Evolutionary conservation across 2,329 filamentous ascomycete species (phyloP), one percentile per base, ranked within the genome.

Genomic region (Neurospora sp.): DNA sequence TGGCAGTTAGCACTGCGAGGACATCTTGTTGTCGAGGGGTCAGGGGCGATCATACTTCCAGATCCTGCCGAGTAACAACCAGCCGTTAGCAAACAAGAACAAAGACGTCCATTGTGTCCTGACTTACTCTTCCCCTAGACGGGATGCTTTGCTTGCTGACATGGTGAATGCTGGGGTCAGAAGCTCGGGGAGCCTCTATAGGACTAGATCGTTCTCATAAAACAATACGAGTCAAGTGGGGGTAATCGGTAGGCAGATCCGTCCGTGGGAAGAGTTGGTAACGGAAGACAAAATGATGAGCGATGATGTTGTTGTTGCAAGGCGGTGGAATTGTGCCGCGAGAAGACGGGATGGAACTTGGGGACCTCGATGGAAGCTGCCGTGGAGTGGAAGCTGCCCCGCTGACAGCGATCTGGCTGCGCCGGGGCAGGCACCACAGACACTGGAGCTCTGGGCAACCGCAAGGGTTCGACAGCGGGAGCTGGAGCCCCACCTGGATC

Each of bases 21-120:
- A 38, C 17, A 28, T 46, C 23, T 33, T 38, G 19, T 38, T 40
- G 33, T 38, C 66, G 19, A 19, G 13, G 15, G n/a, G 40, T 58
- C 71, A 58, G 38, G 23, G 13, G 8, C n/a, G 68, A 43, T 43
- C 70, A 68, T 85, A 96, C 93, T 97, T 97, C 93, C 93, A 97
- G 76, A 96, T 92, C 80, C 93, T 97, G 78, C 67, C 33, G 73
- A 76, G 73, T 70, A 77, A 76, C 67, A 33, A 62, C 2, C 13
- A 15, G 68, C 28, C 36, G 66, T 74, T 69, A 70, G 73, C 69
- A 62, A 69, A 67, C 15, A 62, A 68, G 6, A 15, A 69, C 36
- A 66, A 17, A 36, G 36, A 52, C 39, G 46, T 66, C 69, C 19
- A 58, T 43, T n/a, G n/a, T 17, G 0, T 0, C 46, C 38, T 15